phyloP scores from a whole-genome alignment of 2,329 filamentous ascomycete species.

The Ophiostoma ips region DNA sequence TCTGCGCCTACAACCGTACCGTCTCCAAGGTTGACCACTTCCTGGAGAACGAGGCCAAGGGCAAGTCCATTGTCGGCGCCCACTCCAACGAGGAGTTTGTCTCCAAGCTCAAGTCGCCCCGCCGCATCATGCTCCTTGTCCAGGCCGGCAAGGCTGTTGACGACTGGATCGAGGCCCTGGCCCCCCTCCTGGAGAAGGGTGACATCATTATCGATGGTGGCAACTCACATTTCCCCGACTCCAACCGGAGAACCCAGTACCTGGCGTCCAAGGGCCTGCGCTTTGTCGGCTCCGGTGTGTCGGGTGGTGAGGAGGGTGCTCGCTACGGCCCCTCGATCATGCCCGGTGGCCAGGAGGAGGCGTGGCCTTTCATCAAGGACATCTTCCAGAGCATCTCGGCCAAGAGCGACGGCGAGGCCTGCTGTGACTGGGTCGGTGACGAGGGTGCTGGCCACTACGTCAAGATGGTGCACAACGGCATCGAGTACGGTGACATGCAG shows the following conservation, averaged over 20 bases:
- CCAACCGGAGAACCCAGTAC: conserved; percentile 92
- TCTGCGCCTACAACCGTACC: conserved; percentile 97
- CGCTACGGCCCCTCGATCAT: conserved; percentile 95
- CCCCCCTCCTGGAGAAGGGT: conserved; percentile 67
- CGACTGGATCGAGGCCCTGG: conserved; percentile 93
- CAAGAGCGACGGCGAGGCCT: conserved; percentile 93
- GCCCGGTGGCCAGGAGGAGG: conserved; percentile 97
- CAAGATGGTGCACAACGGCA: conserved; percentile 99
- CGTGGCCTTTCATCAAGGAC: conserved; percentile 97
- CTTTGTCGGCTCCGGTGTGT: conserved; percentile 95
- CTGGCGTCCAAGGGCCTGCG: conserved; percentile 74
- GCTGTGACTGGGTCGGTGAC: conserved; percentile 99
- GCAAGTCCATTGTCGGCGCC: conserved; percentile 90
- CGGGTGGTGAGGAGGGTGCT: conserved; percentile 97
- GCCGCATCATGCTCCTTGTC: conserved; percentile 96
- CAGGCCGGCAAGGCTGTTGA: conserved; percentile 97
- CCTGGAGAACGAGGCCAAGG: conserved; percentile 81
- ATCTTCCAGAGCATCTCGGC: conserved; percentile 96
- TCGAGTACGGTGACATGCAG: conserved; percentile 99
- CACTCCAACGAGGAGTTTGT: conserved; percentile 91
- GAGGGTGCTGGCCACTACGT: conserved; percentile 99
- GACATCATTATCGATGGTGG: conserved; percentile 99
- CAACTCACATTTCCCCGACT: conserved; percentile 98
- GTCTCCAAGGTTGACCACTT: conserved; percentile 96
- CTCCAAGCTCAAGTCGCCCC: conserved; percentile 91